Percentiles rank a stretch among this genome's conserved stretches.
Evolutionary conservation across 2,329 filamentous ascomycete species (phyloP).

Genomic region (Diaporthe sp.): DNA sequence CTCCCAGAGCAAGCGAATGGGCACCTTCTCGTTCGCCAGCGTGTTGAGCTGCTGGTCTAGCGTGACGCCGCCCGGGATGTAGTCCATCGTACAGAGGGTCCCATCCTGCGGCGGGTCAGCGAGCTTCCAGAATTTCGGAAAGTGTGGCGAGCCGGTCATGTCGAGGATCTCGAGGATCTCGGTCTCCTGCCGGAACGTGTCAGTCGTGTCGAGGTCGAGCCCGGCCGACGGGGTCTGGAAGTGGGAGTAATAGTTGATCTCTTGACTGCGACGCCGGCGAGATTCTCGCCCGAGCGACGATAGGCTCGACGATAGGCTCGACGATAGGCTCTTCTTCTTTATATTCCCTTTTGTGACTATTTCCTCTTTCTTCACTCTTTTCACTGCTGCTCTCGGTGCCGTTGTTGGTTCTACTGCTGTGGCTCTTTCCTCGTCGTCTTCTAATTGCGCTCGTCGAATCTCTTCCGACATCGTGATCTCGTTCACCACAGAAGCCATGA

Average conservation of each 20-base stretch:
- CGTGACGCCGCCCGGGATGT: not conserved
- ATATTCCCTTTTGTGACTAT: not conserved
- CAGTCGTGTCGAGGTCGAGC: not conserved
- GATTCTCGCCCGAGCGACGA: not conserved
- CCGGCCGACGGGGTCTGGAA: not conserved
- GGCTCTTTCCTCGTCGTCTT: not conserved
- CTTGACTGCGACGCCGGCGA: not conserved
- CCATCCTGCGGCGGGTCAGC: constrained; percentile 6
- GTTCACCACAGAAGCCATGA: not conserved
- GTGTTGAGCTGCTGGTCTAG: not conserved
- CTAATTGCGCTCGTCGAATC: not conserved
- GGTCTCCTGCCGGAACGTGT: not conserved
- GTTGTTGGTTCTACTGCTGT: not conserved
- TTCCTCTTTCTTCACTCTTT: not conserved
- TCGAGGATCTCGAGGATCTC: constrained; percentile 5
- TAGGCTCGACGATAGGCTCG: not conserved
- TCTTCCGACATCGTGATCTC: not conserved
- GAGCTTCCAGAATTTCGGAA: constrained; percentile 1
- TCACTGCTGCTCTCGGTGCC: not conserved
- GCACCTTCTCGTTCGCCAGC: not conserved
- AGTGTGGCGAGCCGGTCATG: constrained; percentile 9
- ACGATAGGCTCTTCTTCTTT: not conserved
- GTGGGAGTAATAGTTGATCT: not conserved
- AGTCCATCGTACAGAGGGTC: constrained; percentile 5
- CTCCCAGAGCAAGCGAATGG: constrained; percentile 19